Base-by-base conservation (phyloP, 306 rosid genomes). In the Purshia tridentata region DNA sequence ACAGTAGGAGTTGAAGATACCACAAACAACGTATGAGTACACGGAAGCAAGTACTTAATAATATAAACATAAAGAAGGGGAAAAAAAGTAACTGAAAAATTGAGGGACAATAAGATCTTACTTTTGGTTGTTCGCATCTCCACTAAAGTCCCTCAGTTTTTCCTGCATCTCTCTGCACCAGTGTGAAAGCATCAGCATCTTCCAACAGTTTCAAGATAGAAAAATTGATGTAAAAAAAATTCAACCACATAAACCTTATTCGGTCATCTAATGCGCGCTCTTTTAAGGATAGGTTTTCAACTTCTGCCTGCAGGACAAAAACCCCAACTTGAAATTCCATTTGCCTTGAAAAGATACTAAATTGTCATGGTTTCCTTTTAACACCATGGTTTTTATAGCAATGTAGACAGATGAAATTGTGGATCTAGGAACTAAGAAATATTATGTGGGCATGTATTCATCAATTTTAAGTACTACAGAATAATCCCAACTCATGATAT, bases 111-210 rank as follows among this genome's bases (percentile, higher is more conserved):
- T 20, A 75, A 73, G 51, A 37, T 47, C 35, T 68, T 88, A 95
- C 99, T 90, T 95, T 78, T 79, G 91, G 78, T 86, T 87, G 75
- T 78, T 91, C 79, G 85, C 96, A 78, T 95, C 86, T 83, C 90
- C 97, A 48, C 98, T 95, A 78, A 95, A 78, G 73, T 75, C 77
- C 83, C 98, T 88, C 82, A 91, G 71, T 60, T 79, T 91, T 85
- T 91, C 98, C 86, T 95, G 96, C 95, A 91, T 84, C 70, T 73
- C 92, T 84, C 99, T 95, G 91, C 77, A 80, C 81, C 72, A 72
- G 50, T 65, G 77, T 42, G 51, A 44, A 68, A 86, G 70, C 51
- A 60, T 65, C 53, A 82, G 78, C 60, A 76, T 67, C 37, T 57
- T 61, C 60, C 52, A 59, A 62, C 55, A 75, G 73, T 70, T 75